Evolutionary conservation across 1,139 yeast genomes (phyloP), one percentile per base, ranked within the genome.

Genomic region (Saccharomycopsis hybrid): DNA sequence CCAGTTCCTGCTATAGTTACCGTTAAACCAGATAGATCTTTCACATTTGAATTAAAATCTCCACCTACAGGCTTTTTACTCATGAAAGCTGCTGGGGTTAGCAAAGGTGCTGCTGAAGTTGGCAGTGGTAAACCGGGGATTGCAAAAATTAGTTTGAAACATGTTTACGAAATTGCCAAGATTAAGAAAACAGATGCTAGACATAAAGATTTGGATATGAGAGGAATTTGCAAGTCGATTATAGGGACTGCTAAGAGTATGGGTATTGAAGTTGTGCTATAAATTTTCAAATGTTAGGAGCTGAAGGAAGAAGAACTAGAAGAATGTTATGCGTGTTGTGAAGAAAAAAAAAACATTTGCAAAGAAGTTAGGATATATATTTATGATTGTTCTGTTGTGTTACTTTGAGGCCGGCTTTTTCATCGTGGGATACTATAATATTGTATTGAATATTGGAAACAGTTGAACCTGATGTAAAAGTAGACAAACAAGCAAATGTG

Each of bases 41-140:
- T 92, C 64, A 67, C 82, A 1, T 92, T 92, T 65, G 96, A 85
- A 59, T 74, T 86, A 73, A 89, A 87, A 64, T 78, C 94, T 5
- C 98, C 99, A 27, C 88, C 96, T 2, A 90, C 98, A 0, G 82
- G 95, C 0, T 92, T 87, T 81, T 72, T 92, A 52, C 67, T 92
- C 51, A 68, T 86, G 69, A 82, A 85, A 62, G 95, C 96, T 3
- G 88, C 96, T 5, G 86, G 85, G 2, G 72, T 82, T n/a, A 76
- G 74, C 30, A 87, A 90, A 67, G 96, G 96, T 18, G 76, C 87
- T n/a, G 74, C 77, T 1, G 69, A 69, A 52, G 65, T 66, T 24
- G 67, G 65, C 40, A 72, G 73, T 9, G 78, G 76, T 4, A 80
- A 77, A 59, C 78, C 85, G 24, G 65, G 66, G 32, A 84, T 81